A percentile compares a stretch with the other conserved stretches of the same genome.
These are phyloP conservation scores for Umbelopsis ramanniana DNA, from an alignment of 192 early-diverging fungal species.

Conservation along the genomic window DNA sequence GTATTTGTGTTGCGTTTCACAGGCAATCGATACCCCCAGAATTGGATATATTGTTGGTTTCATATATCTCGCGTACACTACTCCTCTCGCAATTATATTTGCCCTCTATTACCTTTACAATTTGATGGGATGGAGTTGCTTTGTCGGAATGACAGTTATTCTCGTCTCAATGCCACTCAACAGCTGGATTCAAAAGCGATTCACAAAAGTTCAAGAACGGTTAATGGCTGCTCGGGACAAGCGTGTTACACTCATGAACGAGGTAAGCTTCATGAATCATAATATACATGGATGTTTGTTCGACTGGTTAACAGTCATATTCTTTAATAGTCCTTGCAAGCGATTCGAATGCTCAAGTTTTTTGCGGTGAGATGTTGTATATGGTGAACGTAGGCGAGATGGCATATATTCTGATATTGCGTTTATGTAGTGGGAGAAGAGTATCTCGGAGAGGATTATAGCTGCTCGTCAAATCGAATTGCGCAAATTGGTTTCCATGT, in stretches of 20 bases:
- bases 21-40: constrained; percentile 19
- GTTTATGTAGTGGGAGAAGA: constrained; percentile 59
- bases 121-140: constrained; percentile 78
- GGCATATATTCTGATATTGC: neutral
- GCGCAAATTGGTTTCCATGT: constrained; percentile 37
- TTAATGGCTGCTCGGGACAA: constrained; percentile 70
- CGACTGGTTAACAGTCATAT: neutral
- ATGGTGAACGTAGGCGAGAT: neutral
- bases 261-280: constrained; percentile 42
- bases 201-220: constrained; percentile 55
- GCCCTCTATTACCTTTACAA: constrained; percentile 72
- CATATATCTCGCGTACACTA: constrained; percentile 63
- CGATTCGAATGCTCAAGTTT: constrained; percentile 90
- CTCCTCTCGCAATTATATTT: constrained; percentile 71
- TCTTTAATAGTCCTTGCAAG: constrained; percentile 37
- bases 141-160: constrained; percentile 80
- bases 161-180: constrained; percentile 64
- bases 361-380: constrained; percentile 49
- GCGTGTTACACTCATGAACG: constrained; percentile 78
- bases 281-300: neutral
- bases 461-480: constrained; percentile 44
- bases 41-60: constrained; percentile 31
- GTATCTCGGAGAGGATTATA: constrained; percentile 71
- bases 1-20: neutral
- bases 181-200: constrained; percentile 55